These are phyloP conservation scores for Jimgerdemannia lactiflua DNA, from an alignment of 192 early-diverging fungal species.

Conservation along the genomic window DNA sequence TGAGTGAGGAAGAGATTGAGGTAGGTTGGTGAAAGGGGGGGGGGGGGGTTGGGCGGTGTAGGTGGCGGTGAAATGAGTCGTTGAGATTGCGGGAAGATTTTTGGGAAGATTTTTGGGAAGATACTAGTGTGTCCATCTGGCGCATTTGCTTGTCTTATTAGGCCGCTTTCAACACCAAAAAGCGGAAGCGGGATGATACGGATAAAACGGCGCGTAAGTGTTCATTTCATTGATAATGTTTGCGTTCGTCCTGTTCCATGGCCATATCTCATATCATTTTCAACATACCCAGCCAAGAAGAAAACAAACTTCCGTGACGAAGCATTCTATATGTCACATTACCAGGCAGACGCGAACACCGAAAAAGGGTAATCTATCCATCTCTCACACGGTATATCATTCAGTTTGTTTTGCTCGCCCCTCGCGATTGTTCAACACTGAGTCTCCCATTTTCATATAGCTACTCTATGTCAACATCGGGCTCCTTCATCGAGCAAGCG, in stretches of 20 bases:
- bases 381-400: too few relatives aligned
- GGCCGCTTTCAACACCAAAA: neutral
- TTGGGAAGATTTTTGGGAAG: neutral
- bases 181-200: neutral
- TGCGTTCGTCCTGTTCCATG: too few relatives aligned
- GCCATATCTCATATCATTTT: neutral
- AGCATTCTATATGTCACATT: conserved; percentile 87
- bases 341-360: conserved; percentile 80
- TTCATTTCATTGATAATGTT: neutral
- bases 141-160: neutral
- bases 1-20: conserved; percentile 28
- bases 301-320: conserved; percentile 48
- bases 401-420: too few relatives aligned
- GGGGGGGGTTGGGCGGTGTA: too few relatives aligned
- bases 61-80: too few relatives aligned
- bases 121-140: neutral
- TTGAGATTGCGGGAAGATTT: too few relatives aligned
- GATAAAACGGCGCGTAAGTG: neutral
- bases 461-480: conserved; percentile 63
- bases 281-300: neutral
- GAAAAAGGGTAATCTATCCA: conserved; percentile 72
- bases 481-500: conserved; percentile 82
- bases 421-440: conserved; percentile 4
- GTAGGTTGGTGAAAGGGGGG: too few relatives aligned
- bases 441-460: conserved; percentile 1